Base-by-base conservation (phyloP, 331 rosid genomes). In the Dryas integrifolia region DNA sequence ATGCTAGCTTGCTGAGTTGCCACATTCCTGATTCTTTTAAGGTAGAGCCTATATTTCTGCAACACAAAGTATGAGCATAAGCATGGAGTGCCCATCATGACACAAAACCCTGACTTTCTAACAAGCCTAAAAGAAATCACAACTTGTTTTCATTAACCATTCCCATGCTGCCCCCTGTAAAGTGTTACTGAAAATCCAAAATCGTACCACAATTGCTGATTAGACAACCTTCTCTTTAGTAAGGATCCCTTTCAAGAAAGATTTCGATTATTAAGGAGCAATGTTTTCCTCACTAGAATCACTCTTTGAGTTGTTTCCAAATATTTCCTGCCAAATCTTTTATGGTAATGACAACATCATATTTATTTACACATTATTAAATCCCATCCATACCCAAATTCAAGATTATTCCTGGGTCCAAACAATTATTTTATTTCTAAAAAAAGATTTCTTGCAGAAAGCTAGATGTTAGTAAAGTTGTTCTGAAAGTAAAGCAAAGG, bases 1-100 rank as follows among this genome's bases (percentile, higher is more conserved):
- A 86, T 67, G 62, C 65, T 85, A 58, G 78, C 84, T 69, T 87
- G 90, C 55, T 85, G 85, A 35, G 80, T 71, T 56, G 85, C 35
- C 35, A 30, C 65, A 58, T 45, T 56, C 35, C 72, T 53, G 24
- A 65, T 38, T 73, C 61, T 90, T 81, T 75, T 89, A 65, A 93
- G 92, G 82, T 82, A 91, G 64, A 79, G 87, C 72, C 98, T 85
- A 65, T 72, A 93, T 77, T 91, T 93, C 98, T 93, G 94, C 85
- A 81, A 65, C 15, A 73, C 50, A 55, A 35, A 58, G 72, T 48
- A 59, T 60, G 43, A 71, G 6, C 70, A 56, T 76, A 45, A 70
- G 62, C 58, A 57, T 55, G 55, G 39, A 30, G 35, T 30, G 35
- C 35, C 35, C 35, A 30, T 30, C 35, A 30, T 30, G 35, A 40